These are phyloP conservation scores for Leishmania tarentolae DNA, from an alignment of 208 protist species.

Conservation along the genomic window DNA sequence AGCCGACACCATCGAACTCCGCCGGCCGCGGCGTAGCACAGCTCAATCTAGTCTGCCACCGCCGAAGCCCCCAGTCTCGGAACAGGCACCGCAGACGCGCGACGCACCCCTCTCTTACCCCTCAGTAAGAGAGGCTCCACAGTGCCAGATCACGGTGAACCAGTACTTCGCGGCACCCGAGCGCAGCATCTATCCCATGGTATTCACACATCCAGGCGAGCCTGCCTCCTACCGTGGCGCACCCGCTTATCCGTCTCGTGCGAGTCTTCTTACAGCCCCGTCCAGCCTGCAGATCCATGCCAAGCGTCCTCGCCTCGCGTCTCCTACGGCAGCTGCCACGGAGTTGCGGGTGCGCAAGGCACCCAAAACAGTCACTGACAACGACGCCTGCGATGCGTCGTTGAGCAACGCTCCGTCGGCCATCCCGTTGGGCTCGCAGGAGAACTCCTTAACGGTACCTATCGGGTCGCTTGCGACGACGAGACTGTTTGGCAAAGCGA, in stretches of 20 bases:
- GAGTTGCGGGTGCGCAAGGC: slow-evolving; percentile 1
- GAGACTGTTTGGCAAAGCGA: slow-evolving; percentile 6
- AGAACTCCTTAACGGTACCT: slow-evolving; percentile 28
- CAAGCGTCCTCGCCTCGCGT: background rate
- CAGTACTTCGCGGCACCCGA: slow-evolving; percentile 29
- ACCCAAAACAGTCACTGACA: background rate
- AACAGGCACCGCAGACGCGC: background rate
- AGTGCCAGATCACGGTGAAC: slow-evolving; percentile 31
- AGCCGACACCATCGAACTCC: slow-evolving; percentile 17
- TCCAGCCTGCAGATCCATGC: background rate
- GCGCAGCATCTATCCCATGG: slow-evolving; percentile 12
- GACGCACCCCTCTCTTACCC: background rate
- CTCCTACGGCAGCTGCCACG: background rate
- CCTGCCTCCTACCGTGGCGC: background rate
- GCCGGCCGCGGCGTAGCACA: slow-evolving; percentile 5
- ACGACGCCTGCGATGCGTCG: background rate
- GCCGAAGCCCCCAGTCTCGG: background rate
- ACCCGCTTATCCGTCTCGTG: slow-evolving; percentile 4
- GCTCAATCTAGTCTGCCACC: background rate
- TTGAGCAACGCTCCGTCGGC: slow-evolving; percentile 27
- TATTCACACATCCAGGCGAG: background rate
- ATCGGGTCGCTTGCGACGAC: slow-evolving; percentile 8
- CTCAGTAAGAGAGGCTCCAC: slow-evolving; percentile 10
- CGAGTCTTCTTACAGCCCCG: slow-evolving; percentile 15
- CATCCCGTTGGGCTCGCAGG: slow-evolving; percentile 14